Evolutionary conservation across 768 basidiomycete species (phyloP), one percentile per base, ranked within the genome.

Genomic region (Boletus rufocinnamomeus): DNA sequence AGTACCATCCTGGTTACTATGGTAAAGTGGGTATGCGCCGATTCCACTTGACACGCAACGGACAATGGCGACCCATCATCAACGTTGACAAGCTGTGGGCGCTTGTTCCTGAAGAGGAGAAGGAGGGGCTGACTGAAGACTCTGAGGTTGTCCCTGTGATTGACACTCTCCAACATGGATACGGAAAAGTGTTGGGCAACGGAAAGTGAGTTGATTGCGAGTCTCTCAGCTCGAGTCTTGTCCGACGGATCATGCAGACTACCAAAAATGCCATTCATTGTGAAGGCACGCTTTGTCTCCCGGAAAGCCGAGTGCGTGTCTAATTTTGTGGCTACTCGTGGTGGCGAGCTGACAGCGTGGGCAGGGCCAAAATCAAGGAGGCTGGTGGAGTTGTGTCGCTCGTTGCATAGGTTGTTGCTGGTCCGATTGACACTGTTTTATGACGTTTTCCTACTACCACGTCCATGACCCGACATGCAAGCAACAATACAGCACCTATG

Each of bases 1-100:
- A 96, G 81, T 98, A 94, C 89, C 95, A 98, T 80, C 95, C 95
- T 76, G 95, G 95, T 91, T 98, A 98, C 93, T 98, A 96, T 77
- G 95, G 95, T 83, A 98, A 98, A 81, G 93, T 96, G 75, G 97
- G 97, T 93, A 99, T 99, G 96, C 88, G 97, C 74, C 88, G 89
- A 78, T 99, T 90, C 91, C 97, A 99, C 76, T 78, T 94, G 63
- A 94, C 91, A 56, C 88, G 88, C 77, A 97, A 97, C 77, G 77
- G 82, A 66, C 82, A 86, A 78, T 97, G 93, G 95, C 85, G 89
- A 63, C 95, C 96, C 21, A 90, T 89, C 74, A 92, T 99, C 88
- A 99, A 99, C 81, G 87, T 98, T 76, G 97, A 98, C 85, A 95
- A 95, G 81, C 84, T 96, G 53, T 93, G 93, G 93, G 83, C 85